Evolutionary conservation across 352 stramenopile species (phyloP).

Genomic region (Phytopythium montanum): DNA sequence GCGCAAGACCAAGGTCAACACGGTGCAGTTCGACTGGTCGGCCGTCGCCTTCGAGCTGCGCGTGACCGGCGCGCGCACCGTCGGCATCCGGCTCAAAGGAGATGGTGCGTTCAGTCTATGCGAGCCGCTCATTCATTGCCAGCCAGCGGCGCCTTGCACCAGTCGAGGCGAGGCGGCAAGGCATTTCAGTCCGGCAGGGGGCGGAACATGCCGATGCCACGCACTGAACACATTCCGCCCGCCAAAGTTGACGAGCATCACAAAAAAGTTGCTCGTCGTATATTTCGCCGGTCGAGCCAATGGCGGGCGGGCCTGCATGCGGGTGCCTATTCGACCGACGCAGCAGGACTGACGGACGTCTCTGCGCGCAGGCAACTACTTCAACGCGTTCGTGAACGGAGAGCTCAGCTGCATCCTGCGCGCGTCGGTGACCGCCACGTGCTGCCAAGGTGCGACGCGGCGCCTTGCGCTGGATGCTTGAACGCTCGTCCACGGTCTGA

Average conservation of each 20-base stretch:
- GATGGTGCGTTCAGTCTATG: conserved; percentile 43
- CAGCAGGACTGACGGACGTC: neutral
- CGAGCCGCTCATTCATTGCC: neutral
- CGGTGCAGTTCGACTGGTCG: conserved; percentile 85
- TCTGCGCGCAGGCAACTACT: conserved; percentile 71
- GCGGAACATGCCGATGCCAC: conserved; percentile 22
- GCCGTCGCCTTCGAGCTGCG: conserved; percentile 62
- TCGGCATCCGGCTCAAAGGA: conserved; percentile 81
- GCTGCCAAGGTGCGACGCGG: conserved; percentile 79
- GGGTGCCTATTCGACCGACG: too few species aligned
- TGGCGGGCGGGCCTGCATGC: neutral
- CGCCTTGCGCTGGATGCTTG: neutral
- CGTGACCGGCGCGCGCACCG: conserved; percentile 48
- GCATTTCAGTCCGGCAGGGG: conserved; percentile 12
- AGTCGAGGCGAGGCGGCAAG: conserved; percentile 1
- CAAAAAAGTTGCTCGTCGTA: neutral
- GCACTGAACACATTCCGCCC: conserved; percentile 41
- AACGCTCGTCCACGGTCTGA: neutral
- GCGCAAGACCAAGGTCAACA: conserved; percentile 82
- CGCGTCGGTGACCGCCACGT: conserved; percentile 69
- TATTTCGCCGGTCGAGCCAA: conserved; percentile 2
- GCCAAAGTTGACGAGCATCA: conserved; percentile 4
- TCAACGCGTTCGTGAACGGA: conserved; percentile 84
- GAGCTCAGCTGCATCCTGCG: conserved; percentile 73
- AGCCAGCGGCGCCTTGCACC: neutral